Conservation (phyloP, 441 rosid species). For the Pelargonium australe region DNA sequence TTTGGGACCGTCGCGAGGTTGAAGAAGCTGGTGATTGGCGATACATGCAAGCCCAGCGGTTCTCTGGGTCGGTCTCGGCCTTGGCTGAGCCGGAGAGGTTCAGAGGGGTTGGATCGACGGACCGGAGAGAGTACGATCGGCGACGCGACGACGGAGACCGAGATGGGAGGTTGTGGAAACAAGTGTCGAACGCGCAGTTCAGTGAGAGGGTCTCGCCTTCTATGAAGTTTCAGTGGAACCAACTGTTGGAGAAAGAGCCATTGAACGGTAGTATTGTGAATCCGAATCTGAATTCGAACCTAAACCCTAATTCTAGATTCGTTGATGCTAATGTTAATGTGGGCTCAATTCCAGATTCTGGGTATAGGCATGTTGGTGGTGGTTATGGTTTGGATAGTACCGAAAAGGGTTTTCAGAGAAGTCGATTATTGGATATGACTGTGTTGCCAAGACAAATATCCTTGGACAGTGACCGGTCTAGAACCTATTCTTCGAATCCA, state of each 20-base stretch:
- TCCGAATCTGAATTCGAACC: neutral
- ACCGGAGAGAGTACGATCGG: constrained; percentile 9
- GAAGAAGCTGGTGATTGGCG: neutral
- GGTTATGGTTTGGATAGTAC: neutral
- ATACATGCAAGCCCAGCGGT: neutral
- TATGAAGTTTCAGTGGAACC: constrained; percentile 35
- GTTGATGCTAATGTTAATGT: neutral
- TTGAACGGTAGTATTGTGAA: neutral
- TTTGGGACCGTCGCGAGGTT: constrained; percentile 6
- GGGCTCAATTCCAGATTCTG: neutral
- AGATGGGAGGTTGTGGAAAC: constrained; percentile 9
- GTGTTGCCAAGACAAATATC: constrained; percentile 14
- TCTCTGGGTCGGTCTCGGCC: neutral
- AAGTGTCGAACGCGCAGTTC: constrained; percentile 7
- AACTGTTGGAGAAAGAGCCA: constrained; percentile 19
- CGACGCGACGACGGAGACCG: neutral
- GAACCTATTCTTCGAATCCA: neutral
- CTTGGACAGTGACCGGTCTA: constrained; percentile 13
- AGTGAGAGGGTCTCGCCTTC: constrained; percentile 14
- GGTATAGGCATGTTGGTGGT: constrained; percentile 1
- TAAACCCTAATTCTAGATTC: neutral
- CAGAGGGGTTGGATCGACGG: neutral
- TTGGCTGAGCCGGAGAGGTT: constrained; percentile 7
- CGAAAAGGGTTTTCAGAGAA: constrained; percentile 7
- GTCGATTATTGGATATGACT: constrained; percentile 1